These are phyloP conservation scores for Pisolithus tinctorius DNA, from an alignment of 768 basidiomycete genomes.

Conservation along the genomic window DNA sequence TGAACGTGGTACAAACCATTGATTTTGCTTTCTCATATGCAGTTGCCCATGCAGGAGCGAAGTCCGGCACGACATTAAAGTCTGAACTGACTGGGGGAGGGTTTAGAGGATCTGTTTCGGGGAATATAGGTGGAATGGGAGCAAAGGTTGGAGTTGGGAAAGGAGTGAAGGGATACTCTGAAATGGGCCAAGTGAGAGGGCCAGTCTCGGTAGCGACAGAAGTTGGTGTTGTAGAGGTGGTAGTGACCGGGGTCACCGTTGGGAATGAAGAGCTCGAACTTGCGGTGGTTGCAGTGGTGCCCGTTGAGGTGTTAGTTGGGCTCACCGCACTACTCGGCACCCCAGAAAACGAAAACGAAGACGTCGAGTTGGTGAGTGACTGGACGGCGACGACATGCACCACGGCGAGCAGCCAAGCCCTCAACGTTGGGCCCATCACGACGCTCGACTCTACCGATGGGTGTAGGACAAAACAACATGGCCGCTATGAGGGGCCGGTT, in stretches of 20 bases:
- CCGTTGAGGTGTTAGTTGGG: background rate
- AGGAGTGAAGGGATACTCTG: conserved; percentile 43
- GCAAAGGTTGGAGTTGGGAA: conserved; percentile 55
- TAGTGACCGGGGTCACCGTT: background rate
- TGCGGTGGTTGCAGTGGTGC: background rate
- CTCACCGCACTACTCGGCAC: background rate
- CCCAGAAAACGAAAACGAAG: background rate
- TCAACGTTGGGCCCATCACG: background rate
- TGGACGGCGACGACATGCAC: background rate
- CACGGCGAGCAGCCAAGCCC: background rate
- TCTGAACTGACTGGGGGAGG: conserved; percentile 49
- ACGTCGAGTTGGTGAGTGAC: background rate
- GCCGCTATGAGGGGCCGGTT: no score
- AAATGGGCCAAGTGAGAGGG: conserved; percentile 32
- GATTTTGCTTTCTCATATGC: conserved; percentile 54
- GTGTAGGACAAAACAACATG: background rate
- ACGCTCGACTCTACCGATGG: background rate
- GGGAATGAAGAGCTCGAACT: background rate
- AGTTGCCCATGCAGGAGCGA: conserved; percentile 45
- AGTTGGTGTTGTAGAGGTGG: conserved; percentile 4
- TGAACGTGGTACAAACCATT: conserved; percentile 34
- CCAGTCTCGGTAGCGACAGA: conserved; percentile 12
- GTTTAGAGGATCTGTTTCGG: conserved; percentile 44
- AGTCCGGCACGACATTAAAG: conserved; percentile 37
- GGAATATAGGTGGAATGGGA: conserved; percentile 48